Base-by-base conservation (phyloP, 306 rosid genomes). In the Cotoneaster glaucophyllus region DNA sequence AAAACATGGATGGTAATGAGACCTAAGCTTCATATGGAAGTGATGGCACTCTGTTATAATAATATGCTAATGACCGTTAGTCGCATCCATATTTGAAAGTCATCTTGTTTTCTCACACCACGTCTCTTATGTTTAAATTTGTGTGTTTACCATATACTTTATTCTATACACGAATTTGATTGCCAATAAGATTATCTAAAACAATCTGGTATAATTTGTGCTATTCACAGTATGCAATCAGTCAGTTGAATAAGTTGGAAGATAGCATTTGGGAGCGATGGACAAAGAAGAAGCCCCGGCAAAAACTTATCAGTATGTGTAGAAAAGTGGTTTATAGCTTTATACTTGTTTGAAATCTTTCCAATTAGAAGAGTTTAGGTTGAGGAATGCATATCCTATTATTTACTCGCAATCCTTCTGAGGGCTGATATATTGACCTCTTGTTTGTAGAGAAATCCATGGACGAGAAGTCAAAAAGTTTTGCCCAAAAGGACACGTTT, bases 211-310 rank as follows among this genome's bases (percentile, higher is more conserved):
- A 29, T 26, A 74, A 74, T 45, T 68, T 82, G 34, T 88, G 67
- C 71, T 67, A 53, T 86, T 75, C 70, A 68, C 92, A 95, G 99
- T 95, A 95, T 85, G 97, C 91, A 3, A 88, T 88, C 74, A 92
- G 66, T 83, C 97, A 95, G 82, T 86, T 95, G 80, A 92, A 87
- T 83, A 95, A 86, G 87, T 78, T 95, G 90, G 99, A 95, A 88
- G 97, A 95, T 82, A 92, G 88, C 89, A 88, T 95, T 80, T 89
- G 92, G 97, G 97, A 92, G 83, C 87, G 88, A 63, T 95, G 99
- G 99, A 84, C 89, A 48, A 83, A 74, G 81, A 95, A 87, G 82
- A 83, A 80, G 79, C 89, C 89, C 58, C 85, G 70, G 56, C 92
- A 89, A 74, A 88, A 82, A 57, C 84, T 82, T 66, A 71, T 56